phyloP scores from a whole-genome alignment of 129 eudicot genomes.

The Pseudognaphalium luteoalbum region DNA sequence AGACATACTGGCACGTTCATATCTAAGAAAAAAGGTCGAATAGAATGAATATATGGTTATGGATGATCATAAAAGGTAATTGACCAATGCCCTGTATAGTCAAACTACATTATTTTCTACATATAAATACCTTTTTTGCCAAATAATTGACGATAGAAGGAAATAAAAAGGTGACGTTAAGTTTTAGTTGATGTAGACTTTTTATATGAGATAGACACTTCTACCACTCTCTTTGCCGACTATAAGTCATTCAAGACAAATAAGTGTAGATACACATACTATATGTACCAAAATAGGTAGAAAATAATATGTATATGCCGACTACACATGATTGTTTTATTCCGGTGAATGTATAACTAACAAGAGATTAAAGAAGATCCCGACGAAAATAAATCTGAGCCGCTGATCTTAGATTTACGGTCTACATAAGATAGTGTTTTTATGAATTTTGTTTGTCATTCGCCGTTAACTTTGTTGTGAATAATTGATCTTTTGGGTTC shows the following conservation, averaged over 20 bases:
- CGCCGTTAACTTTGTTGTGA: too few relatives aligned
- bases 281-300: background rate
- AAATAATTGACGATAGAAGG: constrained; percentile 16
- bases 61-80: constrained; percentile 24
- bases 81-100: constrained; percentile 25
- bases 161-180: constrained; percentile 2
- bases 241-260: background rate
- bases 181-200: constrained; percentile 16
- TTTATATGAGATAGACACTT: constrained; percentile 29
- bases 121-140: constrained; percentile 23
- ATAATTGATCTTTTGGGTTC: too few relatives aligned
- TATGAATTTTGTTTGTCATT: too few relatives aligned
- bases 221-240: constrained; percentile 42
- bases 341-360: background rate
- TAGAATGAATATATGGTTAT: constrained; percentile 19
- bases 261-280: background rate
- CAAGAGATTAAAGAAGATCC: too few relatives aligned
- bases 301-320: background rate
- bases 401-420: too few relatives aligned
- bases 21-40: constrained; percentile 3
- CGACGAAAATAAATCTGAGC: too few relatives aligned
- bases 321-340: background rate
- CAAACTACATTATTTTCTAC: constrained; percentile 14
- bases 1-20: constrained; percentile 20
- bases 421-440: too few relatives aligned